Evolutionary conservation across 2,329 filamentous ascomycete genomes (phyloP), one percentile per base, ranked within the genome.

Genomic region (Polychaeton citri): DNA sequence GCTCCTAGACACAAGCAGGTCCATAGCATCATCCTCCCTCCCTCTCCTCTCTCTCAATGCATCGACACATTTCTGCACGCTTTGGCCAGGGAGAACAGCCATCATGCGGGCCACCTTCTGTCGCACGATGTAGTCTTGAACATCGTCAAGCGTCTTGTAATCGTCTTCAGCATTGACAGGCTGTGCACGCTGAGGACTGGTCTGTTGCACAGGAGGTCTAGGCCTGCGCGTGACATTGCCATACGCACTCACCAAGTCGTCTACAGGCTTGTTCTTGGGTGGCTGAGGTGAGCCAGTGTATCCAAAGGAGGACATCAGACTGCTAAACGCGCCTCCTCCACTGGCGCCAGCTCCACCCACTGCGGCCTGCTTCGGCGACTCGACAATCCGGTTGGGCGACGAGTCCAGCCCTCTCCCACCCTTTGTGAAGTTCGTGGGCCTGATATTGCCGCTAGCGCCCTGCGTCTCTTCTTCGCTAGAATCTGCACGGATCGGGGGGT

Each of bases 371-470:
- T 33, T 35, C 7, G 52, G 53, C n/a, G 53, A 51, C 24, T 57
- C 54, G 33, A 41, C 37, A 2, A 46, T 35, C n/a, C 45, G 38
- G 13, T 46, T 49, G 9, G 54, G 53, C 16, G 51, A 55, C 15
- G 53, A 53, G 35, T 54, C 43, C 28, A 55, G 38, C 10, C 47
- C 48, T 12, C 51, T 42, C 16, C 52, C 54, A 35, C 60, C 59
- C 48, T 61, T 66, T 24, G 61, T 61, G 43, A 79, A 74, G 32
- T 63, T 70, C 2, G 73, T 70, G 3, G 74, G 71, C 40, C 70
- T 72, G 44, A 82, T 77, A 43, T 78, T 71, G 2, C 69, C 70
- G 21, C 59, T 60, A 26, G 64, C 54, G 13, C 55, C 52, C 30
- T 63, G 59, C 32, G 44, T 48, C 32, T 36, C 46, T 28, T 55